phyloP scores from a whole-genome alignment of 192 early-diverging fungal genomes.

The Funneliformis mosseae region DNA sequence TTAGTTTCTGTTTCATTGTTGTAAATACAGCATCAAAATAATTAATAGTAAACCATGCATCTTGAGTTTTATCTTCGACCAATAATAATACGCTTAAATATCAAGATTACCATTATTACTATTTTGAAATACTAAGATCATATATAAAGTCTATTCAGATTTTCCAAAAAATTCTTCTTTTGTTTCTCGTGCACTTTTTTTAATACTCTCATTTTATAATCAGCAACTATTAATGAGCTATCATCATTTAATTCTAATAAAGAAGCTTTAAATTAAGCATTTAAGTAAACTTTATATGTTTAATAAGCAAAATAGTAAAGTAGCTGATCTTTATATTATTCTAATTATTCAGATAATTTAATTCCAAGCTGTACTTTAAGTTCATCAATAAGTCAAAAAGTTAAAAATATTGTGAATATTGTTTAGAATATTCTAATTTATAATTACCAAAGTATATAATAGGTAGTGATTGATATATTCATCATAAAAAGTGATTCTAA shows the following conservation, averaged over 20 bases:
- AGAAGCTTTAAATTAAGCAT: constrained; percentile 13
- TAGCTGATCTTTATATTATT: not conserved
- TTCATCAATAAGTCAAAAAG: constrained; percentile 2
- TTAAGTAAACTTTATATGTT: not conserved
- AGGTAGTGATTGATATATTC: not conserved
- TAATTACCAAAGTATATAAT: not conserved
- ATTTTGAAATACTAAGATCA: not conserved
- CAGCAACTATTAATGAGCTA: not conserved
- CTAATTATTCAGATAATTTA: not conserved
- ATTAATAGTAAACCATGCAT: constrained; percentile 1
- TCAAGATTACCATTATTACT: not conserved
- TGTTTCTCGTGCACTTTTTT: not conserved
- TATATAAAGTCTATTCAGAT: not conserved
- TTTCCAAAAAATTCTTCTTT: constrained; percentile 13
- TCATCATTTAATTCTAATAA: not conserved
- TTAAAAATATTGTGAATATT: not conserved
- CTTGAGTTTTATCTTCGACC: not conserved
- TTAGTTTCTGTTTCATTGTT: not conserved
- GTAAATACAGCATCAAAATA: constrained; percentile 10
- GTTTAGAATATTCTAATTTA: not conserved
- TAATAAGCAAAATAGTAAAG: not conserved
- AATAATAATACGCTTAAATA: not conserved
- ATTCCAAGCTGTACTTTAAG: not conserved
- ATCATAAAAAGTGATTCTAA: not conserved
- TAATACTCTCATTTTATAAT: constrained; percentile 10